Evolutionary conservation across 2,329 filamentous ascomycete species (phyloP).

Genomic region (Neopestalotiopsis sp.): DNA sequence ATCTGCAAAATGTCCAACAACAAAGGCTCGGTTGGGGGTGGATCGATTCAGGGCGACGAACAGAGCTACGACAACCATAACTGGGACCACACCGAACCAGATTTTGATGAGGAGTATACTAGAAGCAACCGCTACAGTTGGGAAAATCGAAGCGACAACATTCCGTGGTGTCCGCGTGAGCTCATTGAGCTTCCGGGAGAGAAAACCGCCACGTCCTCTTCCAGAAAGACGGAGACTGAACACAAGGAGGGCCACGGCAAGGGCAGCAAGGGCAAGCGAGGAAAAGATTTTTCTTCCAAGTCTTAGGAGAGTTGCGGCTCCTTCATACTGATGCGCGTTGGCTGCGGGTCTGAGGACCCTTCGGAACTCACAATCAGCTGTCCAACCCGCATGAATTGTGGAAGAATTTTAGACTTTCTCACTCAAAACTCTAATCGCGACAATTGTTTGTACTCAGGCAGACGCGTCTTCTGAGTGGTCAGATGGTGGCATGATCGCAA

Average conservation of each 20-base stretch:
- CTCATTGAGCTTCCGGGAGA: not conserved
- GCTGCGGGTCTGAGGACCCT: too few relatives aligned
- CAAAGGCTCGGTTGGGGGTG: not conserved
- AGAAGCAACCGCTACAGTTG: not conserved
- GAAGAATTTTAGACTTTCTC: too few relatives aligned
- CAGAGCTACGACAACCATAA: not conserved
- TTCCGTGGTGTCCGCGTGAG: not conserved
- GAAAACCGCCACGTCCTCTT: not conserved
- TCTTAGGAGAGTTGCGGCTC: not conserved
- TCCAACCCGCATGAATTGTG: too few relatives aligned
- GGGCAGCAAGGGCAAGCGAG: not conserved
- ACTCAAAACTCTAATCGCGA: too few relatives aligned
- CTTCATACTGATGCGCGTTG: too few relatives aligned
- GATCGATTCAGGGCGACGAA: not conserved
- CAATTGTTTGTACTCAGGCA: too few relatives aligned
- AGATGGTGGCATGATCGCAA: too few relatives aligned
- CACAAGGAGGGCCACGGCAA: not conserved
- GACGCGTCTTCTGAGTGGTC: too few relatives aligned
- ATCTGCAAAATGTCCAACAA: not conserved
- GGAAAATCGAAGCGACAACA: not conserved
- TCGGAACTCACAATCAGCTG: too few relatives aligned
- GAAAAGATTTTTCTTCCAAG: not conserved
- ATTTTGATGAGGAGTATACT: not conserved
- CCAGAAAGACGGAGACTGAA: not conserved
- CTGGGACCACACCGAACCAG: not conserved